These are phyloP conservation scores for Penicillium sp. DNA, from an alignment of 2,329 filamentous ascomycete species.

Conservation along the genomic window DNA sequence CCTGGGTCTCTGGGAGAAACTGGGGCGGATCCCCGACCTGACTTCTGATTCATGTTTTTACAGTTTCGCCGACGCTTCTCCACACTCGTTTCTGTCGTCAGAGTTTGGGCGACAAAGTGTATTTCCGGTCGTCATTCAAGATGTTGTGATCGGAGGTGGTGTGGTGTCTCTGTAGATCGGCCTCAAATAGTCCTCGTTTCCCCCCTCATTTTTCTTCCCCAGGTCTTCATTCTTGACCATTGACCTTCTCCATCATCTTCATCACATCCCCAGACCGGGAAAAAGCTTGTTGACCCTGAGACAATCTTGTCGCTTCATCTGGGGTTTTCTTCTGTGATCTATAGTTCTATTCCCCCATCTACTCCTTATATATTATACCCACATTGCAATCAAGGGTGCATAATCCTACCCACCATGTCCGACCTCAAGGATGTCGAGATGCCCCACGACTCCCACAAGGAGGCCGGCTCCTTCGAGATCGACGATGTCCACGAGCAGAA, in stretches of 20 bases:
- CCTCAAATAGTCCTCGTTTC: slow-evolving; percentile 30
- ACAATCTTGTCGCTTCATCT: background rate
- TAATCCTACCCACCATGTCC: slow-evolving; percentile 21
- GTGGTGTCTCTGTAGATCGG: slow-evolving; percentile 14
- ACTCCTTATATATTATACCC: background rate
- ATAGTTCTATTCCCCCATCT: background rate
- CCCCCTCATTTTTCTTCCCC: slow-evolving; percentile 15
- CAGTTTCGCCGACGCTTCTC: slow-evolving; percentile 19
- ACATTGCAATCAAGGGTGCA: slow-evolving; percentile 9
- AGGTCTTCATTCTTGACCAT: slow-evolving; percentile 10
- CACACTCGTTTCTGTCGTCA: slow-evolving; percentile 17
- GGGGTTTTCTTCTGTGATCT: background rate
- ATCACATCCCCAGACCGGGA: background rate
- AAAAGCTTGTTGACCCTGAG: background rate
- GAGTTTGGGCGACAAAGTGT: slow-evolving; percentile 18
- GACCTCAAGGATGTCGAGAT: slow-evolving; percentile 38
- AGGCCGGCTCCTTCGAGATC: slow-evolving; percentile 34
- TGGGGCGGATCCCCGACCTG: slow-evolving; percentile 18
- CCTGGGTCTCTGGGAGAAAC: slow-evolving; percentile 8
- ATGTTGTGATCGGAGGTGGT: background rate
- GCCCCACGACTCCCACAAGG: slow-evolving; percentile 33
- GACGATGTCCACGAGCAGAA: slow-evolving; percentile 38
- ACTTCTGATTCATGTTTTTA: slow-evolving; percentile 12
- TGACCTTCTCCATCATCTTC: background rate
- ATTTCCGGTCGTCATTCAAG: slow-evolving; percentile 19